A percentile compares a stretch with the other conserved stretches of the same genome.
Conservation (phyloP, 768 basidiomycete species). For the Lactarius hengduanensis region DNA sequence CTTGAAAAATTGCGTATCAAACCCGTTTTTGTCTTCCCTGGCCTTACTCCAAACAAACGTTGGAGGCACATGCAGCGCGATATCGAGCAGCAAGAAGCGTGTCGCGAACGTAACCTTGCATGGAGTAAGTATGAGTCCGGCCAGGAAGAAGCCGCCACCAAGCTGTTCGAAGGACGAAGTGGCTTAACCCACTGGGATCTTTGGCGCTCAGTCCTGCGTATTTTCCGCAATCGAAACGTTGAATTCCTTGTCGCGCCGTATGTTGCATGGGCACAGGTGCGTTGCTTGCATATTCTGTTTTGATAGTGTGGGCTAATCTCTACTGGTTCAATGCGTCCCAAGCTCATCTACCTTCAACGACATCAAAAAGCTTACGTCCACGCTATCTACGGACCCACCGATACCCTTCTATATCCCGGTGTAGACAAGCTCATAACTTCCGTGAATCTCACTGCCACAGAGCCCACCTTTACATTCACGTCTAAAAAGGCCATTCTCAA, state of each 20-base stretch:
- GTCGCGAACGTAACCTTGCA: slow-evolving; percentile 75
- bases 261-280: slow-evolving; percentile 91
- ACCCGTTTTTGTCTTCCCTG: slow-evolving; percentile 98
- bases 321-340: slow-evolving; percentile 21
- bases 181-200: slow-evolving; percentile 81
- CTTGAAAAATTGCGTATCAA: slow-evolving; percentile 93
- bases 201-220: slow-evolving; percentile 89
- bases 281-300: slow-evolving; percentile 35
- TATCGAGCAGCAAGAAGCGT: slow-evolving; percentile 54
- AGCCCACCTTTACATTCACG: slow-evolving; percentile 77
- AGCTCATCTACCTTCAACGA: slow-evolving; percentile 94
- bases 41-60: slow-evolving; percentile 74
- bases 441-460: slow-evolving; percentile 67
- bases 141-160: slow-evolving; percentile 84
- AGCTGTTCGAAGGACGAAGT: slow-evolving; percentile 75
- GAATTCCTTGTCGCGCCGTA: slow-evolving; percentile 98
- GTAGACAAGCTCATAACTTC: slow-evolving; percentile 89
- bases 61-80: slow-evolving; percentile 62
- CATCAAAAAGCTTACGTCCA: slow-evolving; percentile 94
- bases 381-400: slow-evolving; percentile 87
- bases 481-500: slow-evolving; percentile 75
- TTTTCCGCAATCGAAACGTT: slow-evolving; percentile 92
- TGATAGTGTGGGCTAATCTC: neutral
- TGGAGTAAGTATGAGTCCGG: slow-evolving; percentile 95
- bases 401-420: slow-evolving; percentile 83